Evolutionary conservation across 2,329 filamentous ascomycete genomes (phyloP).

Genomic region (Epichloe baconii): DNA sequence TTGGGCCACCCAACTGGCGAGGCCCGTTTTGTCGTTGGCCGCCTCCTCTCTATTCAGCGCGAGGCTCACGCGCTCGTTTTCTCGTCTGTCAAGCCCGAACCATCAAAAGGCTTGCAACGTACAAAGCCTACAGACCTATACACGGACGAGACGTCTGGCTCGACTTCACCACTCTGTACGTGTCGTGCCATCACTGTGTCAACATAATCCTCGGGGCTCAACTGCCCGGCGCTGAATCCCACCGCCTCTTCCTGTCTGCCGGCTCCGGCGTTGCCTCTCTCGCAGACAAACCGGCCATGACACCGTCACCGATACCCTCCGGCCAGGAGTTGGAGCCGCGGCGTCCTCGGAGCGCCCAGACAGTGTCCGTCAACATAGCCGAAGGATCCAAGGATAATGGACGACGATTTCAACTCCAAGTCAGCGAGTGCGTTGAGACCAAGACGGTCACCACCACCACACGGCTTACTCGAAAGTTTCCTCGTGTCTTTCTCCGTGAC

Average conservation of each 20-base stretch:
- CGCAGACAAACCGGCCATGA: constrained; percentile 18
- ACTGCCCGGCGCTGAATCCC: constrained; percentile 2
- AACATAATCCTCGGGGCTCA: neutral
- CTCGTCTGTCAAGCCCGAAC: neutral
- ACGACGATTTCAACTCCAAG: constrained; percentile 38
- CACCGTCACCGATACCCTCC: constrained; percentile 20
- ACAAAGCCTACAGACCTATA: neutral
- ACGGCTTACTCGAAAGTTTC: constrained; percentile 72
- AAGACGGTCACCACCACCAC: constrained; percentile 81
- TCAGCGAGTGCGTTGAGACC: constrained; percentile 54
- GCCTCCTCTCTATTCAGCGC: constrained; percentile 6
- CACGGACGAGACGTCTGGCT: neutral
- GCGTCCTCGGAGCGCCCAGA: constrained; percentile 22
- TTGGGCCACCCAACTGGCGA: neutral
- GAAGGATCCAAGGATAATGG: constrained; percentile 24
- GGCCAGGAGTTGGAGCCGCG: constrained; percentile 25
- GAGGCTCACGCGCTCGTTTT: constrained; percentile 8
- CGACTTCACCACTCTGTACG: neutral
- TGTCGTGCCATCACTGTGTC: neutral
- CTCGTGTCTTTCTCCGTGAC: constrained; percentile 67
- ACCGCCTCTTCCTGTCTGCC: constrained; percentile 4
- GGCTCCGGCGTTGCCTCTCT: constrained; percentile 5
- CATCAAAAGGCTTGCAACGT: neutral
- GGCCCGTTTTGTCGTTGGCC: constrained; percentile 1
- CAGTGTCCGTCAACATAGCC: constrained; percentile 34